A percentile compares a stretch with the other conserved stretches of the same genome.
Conservation (phyloP, 495 filamentous ascomycete species). For the Penicillium samsonianum region DNA sequence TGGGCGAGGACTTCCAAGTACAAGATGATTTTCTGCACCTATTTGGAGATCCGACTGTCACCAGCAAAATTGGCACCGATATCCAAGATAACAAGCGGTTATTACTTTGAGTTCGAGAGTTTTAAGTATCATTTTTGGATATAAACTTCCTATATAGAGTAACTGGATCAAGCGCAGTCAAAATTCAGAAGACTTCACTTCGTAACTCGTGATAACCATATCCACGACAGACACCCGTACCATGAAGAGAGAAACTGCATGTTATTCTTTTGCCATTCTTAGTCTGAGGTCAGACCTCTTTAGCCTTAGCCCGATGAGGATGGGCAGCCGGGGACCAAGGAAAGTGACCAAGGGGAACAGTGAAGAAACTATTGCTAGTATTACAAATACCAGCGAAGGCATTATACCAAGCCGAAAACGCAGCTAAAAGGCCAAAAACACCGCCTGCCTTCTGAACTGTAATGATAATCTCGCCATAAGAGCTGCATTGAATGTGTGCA, state of each 20-base stretch:
- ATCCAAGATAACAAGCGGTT: slow-evolving; percentile 75
- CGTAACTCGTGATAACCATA: background rate
- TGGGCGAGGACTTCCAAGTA: slow-evolving; percentile 90
- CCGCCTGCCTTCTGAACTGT: slow-evolving; percentile 68
- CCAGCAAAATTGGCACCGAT: slow-evolving; percentile 92
- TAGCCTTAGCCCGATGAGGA: slow-evolving; percentile 18
- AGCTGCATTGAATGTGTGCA: slow-evolving; percentile 55
- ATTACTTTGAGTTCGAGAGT: background rate
- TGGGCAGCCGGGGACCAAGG: slow-evolving; percentile 60
- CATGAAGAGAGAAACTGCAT: background rate
- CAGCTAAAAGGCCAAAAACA: slow-evolving; percentile 74
- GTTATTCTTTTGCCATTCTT: background rate
- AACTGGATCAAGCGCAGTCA: background rate
- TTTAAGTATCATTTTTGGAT: background rate
- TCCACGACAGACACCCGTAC: background rate
- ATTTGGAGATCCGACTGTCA: slow-evolving; percentile 81
- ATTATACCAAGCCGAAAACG: slow-evolving; percentile 87
- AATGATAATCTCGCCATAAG: slow-evolving; percentile 37
- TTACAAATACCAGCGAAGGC: slow-evolving; percentile 85
- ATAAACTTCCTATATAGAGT: background rate
- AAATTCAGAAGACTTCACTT: background rate
- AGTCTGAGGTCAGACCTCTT: slow-evolving; percentile 13
- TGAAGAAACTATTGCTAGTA: slow-evolving; percentile 74
- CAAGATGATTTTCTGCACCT: slow-evolving; percentile 94
- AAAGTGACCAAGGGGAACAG: slow-evolving; percentile 82